phyloP scores from a whole-genome alignment of 2,329 filamentous ascomycete genomes.

The Hirsutella rhossiliensis region DNA sequence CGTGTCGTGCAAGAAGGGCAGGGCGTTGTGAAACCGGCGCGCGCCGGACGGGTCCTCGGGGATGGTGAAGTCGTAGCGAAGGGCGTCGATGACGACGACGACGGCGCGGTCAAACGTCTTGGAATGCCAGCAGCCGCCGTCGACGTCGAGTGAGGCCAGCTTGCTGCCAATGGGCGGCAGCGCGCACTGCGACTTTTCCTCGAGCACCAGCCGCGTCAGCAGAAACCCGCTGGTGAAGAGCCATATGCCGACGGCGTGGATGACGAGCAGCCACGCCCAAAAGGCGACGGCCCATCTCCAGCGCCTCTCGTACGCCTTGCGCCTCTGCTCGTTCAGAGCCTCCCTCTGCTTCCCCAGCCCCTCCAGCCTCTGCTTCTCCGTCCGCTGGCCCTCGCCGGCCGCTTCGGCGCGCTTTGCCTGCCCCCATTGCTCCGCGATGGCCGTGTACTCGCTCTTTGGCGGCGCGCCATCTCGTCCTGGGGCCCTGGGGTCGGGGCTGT shows the following conservation, averaged over 20 bases:
- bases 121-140: slow-evolving; percentile 86
- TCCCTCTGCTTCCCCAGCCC: slow-evolving; percentile 31
- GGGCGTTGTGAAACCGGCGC: slow-evolving; percentile 66
- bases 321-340: slow-evolving; percentile 34
- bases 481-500: slow-evolving; percentile 12
- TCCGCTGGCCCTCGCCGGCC: slow-evolving; percentile 22
- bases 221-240: slow-evolving; percentile 95
- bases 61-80: slow-evolving; percentile 94
- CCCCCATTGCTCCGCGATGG: slow-evolving; percentile 40
- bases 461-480: slow-evolving; percentile 7
- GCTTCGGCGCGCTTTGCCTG: slow-evolving; percentile 39
- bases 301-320: slow-evolving; percentile 36
- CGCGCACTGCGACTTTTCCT: slow-evolving; percentile 61
- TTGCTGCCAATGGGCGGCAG: slow-evolving; percentile 50
- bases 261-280: slow-evolving; percentile 55
- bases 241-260: slow-evolving; percentile 73
- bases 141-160: slow-evolving; percentile 26
- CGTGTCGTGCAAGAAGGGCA: slow-evolving; percentile 78
- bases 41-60: slow-evolving; percentile 39
- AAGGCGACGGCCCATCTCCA: slow-evolving; percentile 52
- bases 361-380: slow-evolving; percentile 20
- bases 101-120: slow-evolving; percentile 89
- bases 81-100: slow-evolving; percentile 80
- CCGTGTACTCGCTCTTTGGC: slow-evolving; percentile 32
- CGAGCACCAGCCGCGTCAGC: slow-evolving; percentile 70